Conservation (phyloP, 73 alveolate genomes). For the Paramecium tetraurelia region DNA sequence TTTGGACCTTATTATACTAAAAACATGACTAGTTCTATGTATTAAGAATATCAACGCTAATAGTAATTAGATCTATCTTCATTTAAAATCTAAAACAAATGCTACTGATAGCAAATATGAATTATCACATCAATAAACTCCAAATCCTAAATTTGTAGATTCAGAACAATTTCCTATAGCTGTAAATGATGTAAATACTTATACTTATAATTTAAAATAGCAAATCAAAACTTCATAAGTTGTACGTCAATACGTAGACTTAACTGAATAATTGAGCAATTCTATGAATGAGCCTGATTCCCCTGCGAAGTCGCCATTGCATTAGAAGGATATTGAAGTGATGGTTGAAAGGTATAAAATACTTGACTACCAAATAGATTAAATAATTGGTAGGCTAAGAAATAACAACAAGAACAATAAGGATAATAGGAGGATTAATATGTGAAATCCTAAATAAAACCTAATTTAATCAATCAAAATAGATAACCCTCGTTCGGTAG, state of each 20-base stretch:
- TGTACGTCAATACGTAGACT: neutral
- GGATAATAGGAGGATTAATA: neutral
- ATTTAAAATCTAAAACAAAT: neutral
- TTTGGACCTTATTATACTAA: conserved; percentile 37
- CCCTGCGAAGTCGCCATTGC: neutral
- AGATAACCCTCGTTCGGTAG: neutral
- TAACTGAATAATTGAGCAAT: neutral
- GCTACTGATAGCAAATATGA: neutral
- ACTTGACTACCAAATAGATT: neutral
- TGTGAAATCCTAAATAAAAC: neutral
- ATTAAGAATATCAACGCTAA: neutral
- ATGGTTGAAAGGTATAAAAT: conserved; percentile 22
- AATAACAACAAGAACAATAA: neutral
- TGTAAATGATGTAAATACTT: neutral
- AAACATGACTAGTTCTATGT: conserved; percentile 1
- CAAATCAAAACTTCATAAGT: neutral
- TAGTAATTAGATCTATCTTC: neutral
- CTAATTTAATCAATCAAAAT: neutral
- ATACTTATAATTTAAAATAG: neutral
- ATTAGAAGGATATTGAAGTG: neutral
- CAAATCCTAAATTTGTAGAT: neutral
- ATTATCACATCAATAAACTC: neutral
- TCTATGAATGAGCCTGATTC: conserved; percentile 22
- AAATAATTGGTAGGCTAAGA: conserved; percentile 15
- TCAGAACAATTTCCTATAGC: conserved; percentile 18